Conservation (phyloP, 345 rosid species). For the Orychophragmus violaceus region DNA sequence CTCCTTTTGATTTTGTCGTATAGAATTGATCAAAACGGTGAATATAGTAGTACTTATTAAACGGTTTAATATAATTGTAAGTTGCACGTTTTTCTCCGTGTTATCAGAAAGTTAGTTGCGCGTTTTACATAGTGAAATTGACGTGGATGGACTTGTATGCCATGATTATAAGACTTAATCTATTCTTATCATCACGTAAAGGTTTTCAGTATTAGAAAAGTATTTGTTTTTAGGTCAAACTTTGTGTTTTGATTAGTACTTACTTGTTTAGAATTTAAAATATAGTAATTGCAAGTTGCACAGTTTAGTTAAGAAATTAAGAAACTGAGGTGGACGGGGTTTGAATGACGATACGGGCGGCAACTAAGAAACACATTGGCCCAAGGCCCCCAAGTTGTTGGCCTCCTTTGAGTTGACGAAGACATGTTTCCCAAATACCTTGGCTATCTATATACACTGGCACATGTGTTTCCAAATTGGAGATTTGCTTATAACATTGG, state of each 20-base stretch:
- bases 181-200: conserved; percentile 3
- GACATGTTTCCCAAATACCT: background rate
- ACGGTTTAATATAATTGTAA: background rate
- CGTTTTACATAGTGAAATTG: background rate
- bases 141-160: background rate
- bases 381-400: conserved; percentile 8
- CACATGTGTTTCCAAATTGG: background rate
- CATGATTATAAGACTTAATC: background rate
- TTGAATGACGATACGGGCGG: conserved; percentile 1
- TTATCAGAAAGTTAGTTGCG: too few species aligned
- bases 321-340: conserved; percentile 10
- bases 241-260: background rate
- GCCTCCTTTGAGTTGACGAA: background rate
- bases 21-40: background rate
- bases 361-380: background rate
- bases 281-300: conserved; percentile 7
- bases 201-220: background rate
- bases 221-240: background rate
- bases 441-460: background rate
- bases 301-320: background rate
- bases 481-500: background rate
- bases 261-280: too few species aligned
- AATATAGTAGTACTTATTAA: background rate
- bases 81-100: background rate
- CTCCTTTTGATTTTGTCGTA: background rate